phyloP scores from a whole-genome alignment of 495 filamentous ascomycete species.

The Gamarada debralockiae region DNA sequence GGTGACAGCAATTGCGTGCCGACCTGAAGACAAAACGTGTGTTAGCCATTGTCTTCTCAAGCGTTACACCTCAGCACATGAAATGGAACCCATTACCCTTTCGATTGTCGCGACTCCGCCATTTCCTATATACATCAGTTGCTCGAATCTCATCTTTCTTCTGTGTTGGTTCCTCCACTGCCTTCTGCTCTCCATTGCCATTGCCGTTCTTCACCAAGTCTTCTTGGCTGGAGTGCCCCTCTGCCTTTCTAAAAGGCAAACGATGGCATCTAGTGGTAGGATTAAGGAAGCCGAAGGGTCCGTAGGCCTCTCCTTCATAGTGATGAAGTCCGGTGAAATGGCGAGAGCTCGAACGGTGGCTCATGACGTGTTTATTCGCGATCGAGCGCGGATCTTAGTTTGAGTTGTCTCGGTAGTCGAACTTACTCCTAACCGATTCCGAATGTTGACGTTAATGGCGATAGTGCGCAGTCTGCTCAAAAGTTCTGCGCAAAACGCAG shows the following conservation, averaged over 20 bases:
- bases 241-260: not conserved
- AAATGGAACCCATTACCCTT: conserved; percentile 32
- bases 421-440: too few relatives aligned
- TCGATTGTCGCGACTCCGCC: conserved; percentile 67
- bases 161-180: not conserved
- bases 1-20: conserved; percentile 54
- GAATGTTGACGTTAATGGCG: too few relatives aligned
- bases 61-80: too few relatives aligned
- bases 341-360: not conserved
- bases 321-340: conserved; percentile 1
- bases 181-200: not conserved
- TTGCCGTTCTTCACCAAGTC: not conserved
- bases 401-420: too few relatives aligned
- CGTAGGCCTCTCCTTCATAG: conserved; percentile 17
- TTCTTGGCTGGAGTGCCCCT: conserved; percentile 9
- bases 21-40: conserved; percentile 30
- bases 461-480: too few relatives aligned
- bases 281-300: conserved; percentile 46
- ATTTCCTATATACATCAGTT: conserved; percentile 27
- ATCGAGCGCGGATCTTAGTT: not conserved
- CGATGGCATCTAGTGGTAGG: conserved; percentile 37
- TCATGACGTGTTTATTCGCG: too few relatives aligned
- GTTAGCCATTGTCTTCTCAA: not conserved
- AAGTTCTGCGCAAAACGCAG: too few relatives aligned
- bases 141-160: conserved; percentile 18